Evolutionary conservation across 208 protist genomes (phyloP).

Genomic region (Acanthamoeba rhysodes): DNA sequence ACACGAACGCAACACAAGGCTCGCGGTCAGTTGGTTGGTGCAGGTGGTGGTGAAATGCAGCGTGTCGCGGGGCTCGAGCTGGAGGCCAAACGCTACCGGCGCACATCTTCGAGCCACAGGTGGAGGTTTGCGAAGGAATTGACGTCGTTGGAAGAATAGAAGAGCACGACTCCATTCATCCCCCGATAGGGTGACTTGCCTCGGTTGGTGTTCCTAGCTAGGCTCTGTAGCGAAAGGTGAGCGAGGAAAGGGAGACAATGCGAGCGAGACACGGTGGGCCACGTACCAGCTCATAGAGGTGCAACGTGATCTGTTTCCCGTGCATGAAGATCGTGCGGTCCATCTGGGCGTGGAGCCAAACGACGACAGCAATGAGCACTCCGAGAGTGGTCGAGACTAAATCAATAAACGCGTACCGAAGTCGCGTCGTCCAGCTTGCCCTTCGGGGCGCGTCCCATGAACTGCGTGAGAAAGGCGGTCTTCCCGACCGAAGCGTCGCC

Average conservation of each 20-base stretch:
- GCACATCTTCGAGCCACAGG: conserved; percentile 44
- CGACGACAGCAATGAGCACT: background rate
- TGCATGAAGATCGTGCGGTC: conserved; percentile 57
- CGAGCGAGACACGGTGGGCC: background rate
- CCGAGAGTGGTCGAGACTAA: no score
- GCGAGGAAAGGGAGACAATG: background rate
- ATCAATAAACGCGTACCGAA: background rate
- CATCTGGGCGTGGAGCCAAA: background rate
- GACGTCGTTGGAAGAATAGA: conserved; percentile 39
- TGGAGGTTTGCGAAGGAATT: conserved; percentile 16
- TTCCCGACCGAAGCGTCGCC: conserved; percentile 52
- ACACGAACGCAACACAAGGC: background rate
- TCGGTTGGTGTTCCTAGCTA: conserved; percentile 49
- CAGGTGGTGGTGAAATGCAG: background rate
- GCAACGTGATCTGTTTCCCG: conserved; percentile 36
- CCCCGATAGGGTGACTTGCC: conserved; percentile 66
- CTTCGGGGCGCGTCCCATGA: conserved; percentile 36
- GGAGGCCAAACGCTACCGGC: background rate
- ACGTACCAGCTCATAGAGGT: conserved; percentile 48
- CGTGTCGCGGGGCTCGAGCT: no score
- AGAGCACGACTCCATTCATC: conserved; percentile 51
- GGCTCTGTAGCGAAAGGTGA: background rate
- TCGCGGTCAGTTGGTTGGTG: background rate
- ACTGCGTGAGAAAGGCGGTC: conserved; percentile 48
- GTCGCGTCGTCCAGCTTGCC: conserved; percentile 40